A percentile compares a stretch with the other conserved stretches of the same genome.
These are phyloP conservation scores for Boletus vinaceobasis DNA, from an alignment of 768 basidiomycete genomes.

Conservation along the genomic window DNA sequence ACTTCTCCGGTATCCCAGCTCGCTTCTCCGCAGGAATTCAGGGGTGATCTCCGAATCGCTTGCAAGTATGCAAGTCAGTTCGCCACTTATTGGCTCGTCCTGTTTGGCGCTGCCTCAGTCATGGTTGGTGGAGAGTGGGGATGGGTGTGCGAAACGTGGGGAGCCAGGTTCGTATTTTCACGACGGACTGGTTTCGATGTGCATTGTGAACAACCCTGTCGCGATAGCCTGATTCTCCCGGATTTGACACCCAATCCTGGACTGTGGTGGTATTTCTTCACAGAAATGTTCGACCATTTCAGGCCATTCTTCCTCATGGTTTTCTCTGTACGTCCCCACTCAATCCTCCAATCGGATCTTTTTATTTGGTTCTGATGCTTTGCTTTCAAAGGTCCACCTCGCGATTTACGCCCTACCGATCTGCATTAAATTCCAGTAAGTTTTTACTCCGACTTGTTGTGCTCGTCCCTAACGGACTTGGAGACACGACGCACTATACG, in stretches of 20 bases:
- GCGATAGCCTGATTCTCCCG: constrained; percentile 67
- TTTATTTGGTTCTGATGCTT: neutral
- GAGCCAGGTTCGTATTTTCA: constrained; percentile 56
- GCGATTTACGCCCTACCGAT: constrained; percentile 79
- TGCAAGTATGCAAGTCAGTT: constrained; percentile 46
- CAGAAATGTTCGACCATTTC: constrained; percentile 99
- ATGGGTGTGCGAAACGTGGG: constrained; percentile 83
- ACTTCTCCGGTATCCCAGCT: constrained; percentile 50
- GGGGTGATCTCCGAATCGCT: constrained; percentile 3
- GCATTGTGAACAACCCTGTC: neutral
- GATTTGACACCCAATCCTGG: constrained; percentile 94
- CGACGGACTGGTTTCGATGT: neutral
- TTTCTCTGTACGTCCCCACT: constrained; percentile 65
- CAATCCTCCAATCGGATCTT: neutral
- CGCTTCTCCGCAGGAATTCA: constrained; percentile 49
- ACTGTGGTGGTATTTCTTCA: constrained; percentile 99
- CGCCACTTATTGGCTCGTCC: constrained; percentile 42
- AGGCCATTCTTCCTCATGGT: constrained; percentile 92
- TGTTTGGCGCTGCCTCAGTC: constrained; percentile 47
- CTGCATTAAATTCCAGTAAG: constrained; percentile 84
- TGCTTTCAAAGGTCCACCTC: constrained; percentile 60
- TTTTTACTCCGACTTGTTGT: neutral
- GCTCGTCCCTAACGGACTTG: neutral
- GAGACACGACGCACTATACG: constrained; percentile 84
- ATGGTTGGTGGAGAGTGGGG: constrained; percentile 56